Conservation (phyloP, 345 rosid species). For the Gossypium turneri region DNA sequence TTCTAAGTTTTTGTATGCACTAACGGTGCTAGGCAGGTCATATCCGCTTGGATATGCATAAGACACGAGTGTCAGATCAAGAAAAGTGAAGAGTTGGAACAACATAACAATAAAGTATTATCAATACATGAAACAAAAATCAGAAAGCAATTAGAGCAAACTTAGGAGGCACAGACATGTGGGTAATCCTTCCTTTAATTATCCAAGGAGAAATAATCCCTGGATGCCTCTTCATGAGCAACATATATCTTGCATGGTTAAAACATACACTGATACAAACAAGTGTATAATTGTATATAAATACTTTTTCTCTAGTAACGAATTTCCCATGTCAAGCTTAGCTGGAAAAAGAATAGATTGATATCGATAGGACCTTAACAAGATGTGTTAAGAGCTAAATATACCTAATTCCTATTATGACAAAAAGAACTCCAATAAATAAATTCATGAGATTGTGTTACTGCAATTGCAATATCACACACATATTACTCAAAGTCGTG, state of each 20-base stretch:
- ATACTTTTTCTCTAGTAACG: no score
- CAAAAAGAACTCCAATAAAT: neutral
- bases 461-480: neutral
- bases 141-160: neutral
- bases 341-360: neutral
- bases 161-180: neutral
- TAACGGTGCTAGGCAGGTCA: no score
- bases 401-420: neutral
- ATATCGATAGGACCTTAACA: slow-evolving; percentile 1
- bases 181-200: neutral
- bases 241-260: neutral
- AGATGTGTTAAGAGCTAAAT: neutral
- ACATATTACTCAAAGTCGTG: neutral
- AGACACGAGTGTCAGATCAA: no score
- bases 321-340: neutral
- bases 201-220: neutral
- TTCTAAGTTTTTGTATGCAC: no score
- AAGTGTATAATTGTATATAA: neutral
- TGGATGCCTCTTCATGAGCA: neutral
- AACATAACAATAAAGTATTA: neutral
- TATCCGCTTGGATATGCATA: no score
- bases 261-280: neutral
- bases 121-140: neutral
- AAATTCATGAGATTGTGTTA: neutral
- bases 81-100: no score